A percentile compares a stretch with the other conserved stretches of the same genome.
Conservation (phyloP, 306 rosid genomes). For the Cucurbita moschata region DNA sequence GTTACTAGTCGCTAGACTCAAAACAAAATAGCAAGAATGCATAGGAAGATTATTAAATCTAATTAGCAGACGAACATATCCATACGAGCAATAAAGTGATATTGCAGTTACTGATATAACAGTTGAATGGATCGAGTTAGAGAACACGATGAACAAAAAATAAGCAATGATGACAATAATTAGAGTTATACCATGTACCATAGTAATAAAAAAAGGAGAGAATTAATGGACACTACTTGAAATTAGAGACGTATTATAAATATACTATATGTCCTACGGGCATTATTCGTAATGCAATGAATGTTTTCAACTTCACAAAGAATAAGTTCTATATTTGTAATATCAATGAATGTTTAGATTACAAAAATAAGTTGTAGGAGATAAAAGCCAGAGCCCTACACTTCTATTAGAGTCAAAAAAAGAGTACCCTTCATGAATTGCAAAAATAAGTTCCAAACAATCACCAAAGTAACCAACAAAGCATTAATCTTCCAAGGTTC, state of each 20-base stretch:
- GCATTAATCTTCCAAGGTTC: background rate
- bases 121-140: background rate
- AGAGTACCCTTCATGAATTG: background rate
- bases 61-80: background rate
- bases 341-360: background rate
- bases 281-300: background rate
- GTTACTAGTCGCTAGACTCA: background rate
- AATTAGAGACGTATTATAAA: background rate
- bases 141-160: background rate
- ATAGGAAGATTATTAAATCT: background rate
- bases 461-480: background rate
- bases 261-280: background rate
- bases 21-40: conserved; percentile 7
- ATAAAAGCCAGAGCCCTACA: background rate
- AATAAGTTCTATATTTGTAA: background rate
- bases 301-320: background rate
- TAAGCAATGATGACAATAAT: background rate
- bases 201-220: background rate
- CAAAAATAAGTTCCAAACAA: background rate
- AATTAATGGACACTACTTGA: background rate
- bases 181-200: background rate
- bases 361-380: background rate
- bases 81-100: background rate
- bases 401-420: background rate
- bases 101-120: background rate